Conservation (phyloP, 371 early-diverging fungal species). For the Mucor indicus region DNA sequence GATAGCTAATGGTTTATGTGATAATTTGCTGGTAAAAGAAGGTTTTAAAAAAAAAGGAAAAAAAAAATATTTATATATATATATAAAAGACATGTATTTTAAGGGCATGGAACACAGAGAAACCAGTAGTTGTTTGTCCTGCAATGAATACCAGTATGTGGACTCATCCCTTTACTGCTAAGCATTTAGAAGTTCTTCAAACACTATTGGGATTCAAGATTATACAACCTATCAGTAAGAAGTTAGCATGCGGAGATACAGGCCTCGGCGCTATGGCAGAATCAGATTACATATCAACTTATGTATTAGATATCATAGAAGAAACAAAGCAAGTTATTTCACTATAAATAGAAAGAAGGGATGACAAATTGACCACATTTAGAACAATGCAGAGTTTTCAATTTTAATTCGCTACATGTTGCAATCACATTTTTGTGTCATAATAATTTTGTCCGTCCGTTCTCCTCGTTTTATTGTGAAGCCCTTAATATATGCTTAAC, state of each 20-base stretch:
- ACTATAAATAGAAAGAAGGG: too few relatives aligned
- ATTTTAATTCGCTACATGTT: too few relatives aligned
- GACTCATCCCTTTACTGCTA: slow-evolving; percentile 85
- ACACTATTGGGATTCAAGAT: slow-evolving; percentile 57
- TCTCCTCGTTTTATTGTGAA: too few relatives aligned
- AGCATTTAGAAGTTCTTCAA: slow-evolving; percentile 61
- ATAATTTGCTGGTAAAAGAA: slow-evolving; percentile 78
- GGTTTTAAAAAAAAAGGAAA: neutral
- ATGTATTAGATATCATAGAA: neutral
- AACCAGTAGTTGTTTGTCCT: slow-evolving; percentile 79
- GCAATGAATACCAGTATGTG: slow-evolving; percentile 99
- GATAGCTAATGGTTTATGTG: slow-evolving; percentile 88
- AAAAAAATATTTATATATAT: neutral
- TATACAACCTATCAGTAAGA: slow-evolving; percentile 81
- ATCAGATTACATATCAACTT: neutral
- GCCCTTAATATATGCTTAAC: too few relatives aligned
- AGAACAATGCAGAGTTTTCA: too few relatives aligned
- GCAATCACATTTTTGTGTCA: too few relatives aligned
- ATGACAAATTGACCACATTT: too few relatives aligned
- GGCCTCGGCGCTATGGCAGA: slow-evolving; percentile 40
- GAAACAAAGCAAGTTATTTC: too few relatives aligned
- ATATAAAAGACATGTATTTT: slow-evolving; percentile 84
- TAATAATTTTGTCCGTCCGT: too few relatives aligned
- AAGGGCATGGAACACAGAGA: slow-evolving; percentile 84
- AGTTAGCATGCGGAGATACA: slow-evolving; percentile 89